Evolutionary conservation across 129 eudicot genomes (phyloP).

Genomic region (Silybum marianum): DNA sequence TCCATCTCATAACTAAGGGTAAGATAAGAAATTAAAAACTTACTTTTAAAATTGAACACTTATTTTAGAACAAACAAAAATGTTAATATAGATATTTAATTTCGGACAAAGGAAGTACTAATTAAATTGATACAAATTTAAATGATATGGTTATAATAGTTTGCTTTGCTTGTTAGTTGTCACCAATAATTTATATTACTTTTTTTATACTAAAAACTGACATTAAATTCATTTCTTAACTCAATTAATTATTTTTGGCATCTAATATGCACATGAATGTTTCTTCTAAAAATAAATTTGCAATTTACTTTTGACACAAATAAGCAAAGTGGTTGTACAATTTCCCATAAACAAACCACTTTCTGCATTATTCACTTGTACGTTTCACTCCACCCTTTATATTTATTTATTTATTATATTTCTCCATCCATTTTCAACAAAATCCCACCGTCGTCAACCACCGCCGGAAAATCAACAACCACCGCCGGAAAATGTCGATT

Average conservation of each 20-base stretch:
- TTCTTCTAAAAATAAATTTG: slow-evolving; percentile 4
- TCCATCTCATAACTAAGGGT: no score
- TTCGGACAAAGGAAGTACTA: no score
- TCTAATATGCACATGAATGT: slow-evolving; percentile 25
- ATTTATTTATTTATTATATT: not conserved
- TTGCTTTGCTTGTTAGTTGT: no score
- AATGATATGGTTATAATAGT: no score
- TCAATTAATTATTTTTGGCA: not conserved
- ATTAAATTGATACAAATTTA: no score
- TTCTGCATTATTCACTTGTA: slow-evolving; percentile 31
- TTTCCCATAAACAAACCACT: slow-evolving; percentile 18
- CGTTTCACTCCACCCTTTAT: slow-evolving; percentile 16
- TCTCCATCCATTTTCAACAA: not conserved
- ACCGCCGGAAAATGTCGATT: slow-evolving; percentile 19
- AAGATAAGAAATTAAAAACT: no score
- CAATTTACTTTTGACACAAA: slow-evolving; percentile 24
- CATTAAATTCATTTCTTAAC: not conserved
- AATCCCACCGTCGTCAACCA: not conserved
- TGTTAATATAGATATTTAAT: no score
- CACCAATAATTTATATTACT: no score
- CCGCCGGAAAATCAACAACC: not conserved
- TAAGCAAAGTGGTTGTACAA: slow-evolving; percentile 25
- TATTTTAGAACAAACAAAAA: no score
- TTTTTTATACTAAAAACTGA: not conserved
- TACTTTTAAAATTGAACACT: no score